These are phyloP conservation scores for Zygnema circumcarinatum DNA, from an alignment of 139 green algal genomes.

Conservation along the genomic window DNA sequence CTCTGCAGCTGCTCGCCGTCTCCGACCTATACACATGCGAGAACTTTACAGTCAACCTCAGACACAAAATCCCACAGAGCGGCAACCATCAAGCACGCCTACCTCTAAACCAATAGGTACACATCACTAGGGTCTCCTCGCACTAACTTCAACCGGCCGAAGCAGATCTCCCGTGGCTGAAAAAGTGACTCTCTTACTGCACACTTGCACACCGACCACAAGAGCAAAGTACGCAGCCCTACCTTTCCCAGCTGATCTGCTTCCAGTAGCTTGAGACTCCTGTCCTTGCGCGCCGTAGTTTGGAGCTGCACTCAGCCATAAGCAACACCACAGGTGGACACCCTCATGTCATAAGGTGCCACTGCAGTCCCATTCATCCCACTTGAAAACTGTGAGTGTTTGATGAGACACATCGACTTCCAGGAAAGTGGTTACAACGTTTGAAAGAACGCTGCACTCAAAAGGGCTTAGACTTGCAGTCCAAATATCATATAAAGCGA, in stretches of 20 bases:
- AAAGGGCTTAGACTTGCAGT: too few species aligned
- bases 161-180: too few species aligned
- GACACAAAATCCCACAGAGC: background rate
- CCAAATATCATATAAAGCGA: background rate
- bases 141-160: too few species aligned
- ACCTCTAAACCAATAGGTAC: background rate
- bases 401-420: background rate
- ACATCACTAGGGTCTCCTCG: background rate
- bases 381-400: background rate
- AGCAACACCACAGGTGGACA: background rate
- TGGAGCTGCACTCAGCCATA: background rate
- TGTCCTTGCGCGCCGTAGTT: background rate
- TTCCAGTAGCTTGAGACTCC: background rate
- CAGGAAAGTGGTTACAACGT: background rate
- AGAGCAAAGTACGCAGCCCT: background rate
- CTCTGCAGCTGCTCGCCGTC: conserved; percentile 22
- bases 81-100: background rate
- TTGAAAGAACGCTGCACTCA: background rate
- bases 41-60: background rate
- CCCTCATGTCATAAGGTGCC: background rate
- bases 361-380: background rate
- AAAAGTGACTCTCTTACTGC: background rate
- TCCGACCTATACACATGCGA: background rate
- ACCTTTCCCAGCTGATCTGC: background rate
- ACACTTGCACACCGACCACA: too few species aligned